A percentile compares a stretch with the other conserved stretches of the same genome.
Conservation (phyloP, 257 asterid species). For the Penstemon newberryi region DNA sequence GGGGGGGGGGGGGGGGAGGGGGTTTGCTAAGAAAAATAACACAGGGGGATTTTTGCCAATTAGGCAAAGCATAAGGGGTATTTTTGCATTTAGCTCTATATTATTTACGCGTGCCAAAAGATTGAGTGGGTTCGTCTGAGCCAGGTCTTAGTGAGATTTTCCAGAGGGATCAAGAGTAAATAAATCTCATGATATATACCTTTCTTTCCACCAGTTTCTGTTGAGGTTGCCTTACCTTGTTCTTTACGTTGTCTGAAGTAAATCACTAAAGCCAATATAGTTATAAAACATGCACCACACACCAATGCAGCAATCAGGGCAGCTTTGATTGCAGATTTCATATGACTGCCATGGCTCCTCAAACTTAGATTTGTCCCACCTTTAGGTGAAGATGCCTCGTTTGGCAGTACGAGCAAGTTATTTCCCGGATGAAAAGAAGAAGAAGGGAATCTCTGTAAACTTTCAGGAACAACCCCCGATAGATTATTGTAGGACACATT, state of each 20-base stretch:
- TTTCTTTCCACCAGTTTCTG: conserved; percentile 44
- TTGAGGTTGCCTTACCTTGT: conserved; percentile 27
- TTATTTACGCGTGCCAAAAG: no score
- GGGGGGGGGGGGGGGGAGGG: no score
- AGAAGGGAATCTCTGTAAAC: conserved; percentile 66
- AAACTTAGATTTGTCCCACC: conserved; percentile 34
- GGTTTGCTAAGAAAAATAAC: no score
- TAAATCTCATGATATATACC: conserved; percentile 35
- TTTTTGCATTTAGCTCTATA: no score
- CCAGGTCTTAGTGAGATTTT: no score
- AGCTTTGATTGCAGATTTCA: conserved; percentile 42
- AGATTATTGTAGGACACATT: conserved; percentile 74
- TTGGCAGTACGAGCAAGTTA: conserved; percentile 51
- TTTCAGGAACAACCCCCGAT: conserved; percentile 71
- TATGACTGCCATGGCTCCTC: conserved; percentile 42
- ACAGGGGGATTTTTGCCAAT: no score
- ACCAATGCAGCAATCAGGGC: conserved; percentile 66
- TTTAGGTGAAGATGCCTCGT: conserved; percentile 34
- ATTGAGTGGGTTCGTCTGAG: no score
- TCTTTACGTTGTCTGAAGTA: conserved; percentile 47
- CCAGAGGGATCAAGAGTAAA: not conserved
- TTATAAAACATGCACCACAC: conserved; percentile 45
- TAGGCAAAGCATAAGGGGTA: no score
- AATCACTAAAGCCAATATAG: conserved; percentile 41
- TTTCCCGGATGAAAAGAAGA: conserved; percentile 89